phyloP scores from a whole-genome alignment of 306 rosid species.

The Quercus wislizeni region DNA sequence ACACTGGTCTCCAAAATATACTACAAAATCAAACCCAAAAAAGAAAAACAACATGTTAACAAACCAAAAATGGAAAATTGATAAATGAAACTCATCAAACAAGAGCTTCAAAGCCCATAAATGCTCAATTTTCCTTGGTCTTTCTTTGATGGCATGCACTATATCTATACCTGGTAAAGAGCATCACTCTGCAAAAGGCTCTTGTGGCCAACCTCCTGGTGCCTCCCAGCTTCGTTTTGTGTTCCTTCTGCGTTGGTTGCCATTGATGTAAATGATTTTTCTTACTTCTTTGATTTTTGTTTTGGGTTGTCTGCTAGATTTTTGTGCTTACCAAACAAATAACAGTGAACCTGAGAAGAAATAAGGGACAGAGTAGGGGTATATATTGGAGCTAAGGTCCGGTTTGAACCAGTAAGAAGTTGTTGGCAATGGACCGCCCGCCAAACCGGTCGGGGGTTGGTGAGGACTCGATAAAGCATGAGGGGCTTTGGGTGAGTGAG shows the following conservation, averaged over 20 bases:
- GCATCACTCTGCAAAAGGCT: conserved; percentile 95
- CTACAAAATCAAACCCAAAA: conserved; percentile 33
- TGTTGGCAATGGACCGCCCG: conserved; percentile 45
- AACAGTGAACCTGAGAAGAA: conserved; percentile 10
- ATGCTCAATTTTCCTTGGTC: not conserved
- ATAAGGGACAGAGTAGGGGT: not conserved
- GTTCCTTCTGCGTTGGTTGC: conserved; percentile 57
- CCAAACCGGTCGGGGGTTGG: conserved; percentile 71
- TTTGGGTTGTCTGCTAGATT: not conserved
- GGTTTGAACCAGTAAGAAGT: conserved; percentile 41
- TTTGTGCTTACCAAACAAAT: not conserved
- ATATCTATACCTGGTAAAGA: conserved; percentile 65
- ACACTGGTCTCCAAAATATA: conserved; percentile 88
- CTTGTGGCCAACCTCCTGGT: conserved; percentile 98
- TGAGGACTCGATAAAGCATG: conserved; percentile 27
- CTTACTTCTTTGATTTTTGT: not conserved
- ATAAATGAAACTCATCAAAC: not conserved
- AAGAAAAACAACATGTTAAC: not conserved
- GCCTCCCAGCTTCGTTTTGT: conserved; percentile 61
- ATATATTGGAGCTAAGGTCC: conserved; percentile 28
- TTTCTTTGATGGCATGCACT: not conserved
- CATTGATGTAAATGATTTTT: conserved; percentile 33
- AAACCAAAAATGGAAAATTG: not conserved
- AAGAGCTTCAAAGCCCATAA: not conserved
- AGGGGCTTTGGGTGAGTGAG: not conserved